phyloP scores from a whole-genome alignment of 768 basidiomycete genomes.

The Lentinula raphanica region DNA sequence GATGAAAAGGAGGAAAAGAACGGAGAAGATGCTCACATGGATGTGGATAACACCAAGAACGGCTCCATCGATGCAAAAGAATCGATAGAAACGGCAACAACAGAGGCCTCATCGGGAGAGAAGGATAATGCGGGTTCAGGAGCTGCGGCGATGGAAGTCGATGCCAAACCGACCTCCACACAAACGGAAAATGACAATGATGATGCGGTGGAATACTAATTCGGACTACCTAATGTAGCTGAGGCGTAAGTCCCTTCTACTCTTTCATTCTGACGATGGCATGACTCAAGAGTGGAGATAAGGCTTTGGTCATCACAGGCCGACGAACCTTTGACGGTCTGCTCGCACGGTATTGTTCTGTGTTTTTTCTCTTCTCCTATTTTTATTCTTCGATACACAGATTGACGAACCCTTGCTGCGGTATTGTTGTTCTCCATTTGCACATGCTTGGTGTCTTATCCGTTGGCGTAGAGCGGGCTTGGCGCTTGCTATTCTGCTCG shows the following conservation, averaged over 20 bases:
- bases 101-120: constrained; percentile 12
- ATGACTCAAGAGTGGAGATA: background rate
- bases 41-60: constrained; percentile 14
- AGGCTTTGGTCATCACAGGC: background rate
- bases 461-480: too few relatives aligned
- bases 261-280: background rate
- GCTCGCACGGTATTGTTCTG: background rate
- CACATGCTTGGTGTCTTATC: too few relatives aligned
- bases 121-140: constrained; percentile 33
- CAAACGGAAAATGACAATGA: constrained; percentile 56
- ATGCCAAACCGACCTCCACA: constrained; percentile 34
- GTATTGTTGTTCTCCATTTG: background rate
- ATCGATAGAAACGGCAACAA: background rate
- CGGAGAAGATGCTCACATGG: constrained; percentile 26
- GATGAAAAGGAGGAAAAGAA: constrained; percentile 18
- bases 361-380: background rate
- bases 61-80: background rate
- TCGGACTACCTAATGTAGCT: background rate
- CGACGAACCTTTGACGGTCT: background rate
- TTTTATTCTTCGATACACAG: background rate
- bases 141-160: constrained; percentile 34
- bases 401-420: background rate
- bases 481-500: background rate
- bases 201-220: constrained; percentile 69
- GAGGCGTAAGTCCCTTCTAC: background rate